These are phyloP conservation scores for Colletotrichum limetticola DNA, from an alignment of 2,329 filamentous ascomycete genomes.

Conservation along the genomic window DNA sequence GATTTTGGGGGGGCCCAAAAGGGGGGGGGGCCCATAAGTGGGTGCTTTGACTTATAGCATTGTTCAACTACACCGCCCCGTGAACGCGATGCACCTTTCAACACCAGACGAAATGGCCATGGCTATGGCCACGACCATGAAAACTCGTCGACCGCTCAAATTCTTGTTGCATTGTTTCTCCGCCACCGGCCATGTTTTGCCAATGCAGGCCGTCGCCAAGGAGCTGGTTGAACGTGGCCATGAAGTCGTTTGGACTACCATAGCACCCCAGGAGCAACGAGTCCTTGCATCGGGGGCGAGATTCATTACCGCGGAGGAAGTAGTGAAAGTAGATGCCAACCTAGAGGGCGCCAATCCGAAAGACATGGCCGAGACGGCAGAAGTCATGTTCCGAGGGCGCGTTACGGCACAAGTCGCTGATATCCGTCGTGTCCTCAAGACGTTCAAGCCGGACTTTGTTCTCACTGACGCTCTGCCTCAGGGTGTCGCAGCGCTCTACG, in stretches of 20 bases:
- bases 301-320: constrained; percentile 45
- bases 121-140: neutral
- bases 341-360: constrained; percentile 42
- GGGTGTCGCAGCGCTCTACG: constrained; percentile 47
- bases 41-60: no score
- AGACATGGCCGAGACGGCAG: constrained; percentile 45
- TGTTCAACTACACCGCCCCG: neutral
- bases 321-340: constrained; percentile 44
- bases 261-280: constrained; percentile 45
- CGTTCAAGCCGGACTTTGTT: constrained; percentile 45
- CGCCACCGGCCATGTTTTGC: constrained; percentile 51
- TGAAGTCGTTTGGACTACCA: constrained; percentile 51
- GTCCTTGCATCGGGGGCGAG: constrained; percentile 47
- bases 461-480: constrained; percentile 51
- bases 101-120: neutral
- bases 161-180: constrained; percentile 52
- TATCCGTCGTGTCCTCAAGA: constrained; percentile 44
- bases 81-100: constrained; percentile 20
- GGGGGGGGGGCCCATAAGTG: no score
- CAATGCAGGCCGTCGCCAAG: constrained; percentile 51
- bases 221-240: constrained; percentile 50
- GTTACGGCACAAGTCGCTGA: constrained; percentile 49
- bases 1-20: no score
- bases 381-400: constrained; percentile 40
- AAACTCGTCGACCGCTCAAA: constrained; percentile 39